Base-by-base conservation (phyloP, 352 stramenopile species). In the Globisporangium splendens region DNA sequence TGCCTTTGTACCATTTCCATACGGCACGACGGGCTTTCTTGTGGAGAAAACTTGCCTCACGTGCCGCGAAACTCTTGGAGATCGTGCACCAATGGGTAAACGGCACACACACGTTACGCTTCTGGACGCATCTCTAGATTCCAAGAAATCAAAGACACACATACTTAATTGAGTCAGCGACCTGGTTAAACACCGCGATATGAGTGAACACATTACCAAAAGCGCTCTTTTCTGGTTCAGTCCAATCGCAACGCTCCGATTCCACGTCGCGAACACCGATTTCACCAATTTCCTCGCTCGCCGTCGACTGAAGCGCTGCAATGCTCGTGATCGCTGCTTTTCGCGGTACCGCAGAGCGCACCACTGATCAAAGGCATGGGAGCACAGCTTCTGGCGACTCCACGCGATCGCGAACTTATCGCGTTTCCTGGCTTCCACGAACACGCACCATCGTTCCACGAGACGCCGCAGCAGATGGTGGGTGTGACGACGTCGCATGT, bases 371-470 rank as follows among this genome's bases (percentile, higher is more conserved):
- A 58, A 50, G 17, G 12, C 24, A 3, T 39, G 41, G 3, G 52
- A 21, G 15, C 52, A 58, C 17, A 13, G 15, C 4, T 58, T 24
- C 15, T 61, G 54, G 3, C 20, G 31, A 15, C 35, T 38, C 54
- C 54, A 61, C 33, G 17, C 14, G 10, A 22, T 20, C n/a, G 54
- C 31, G 18, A 61, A 61, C 4, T 7, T 12, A 5, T 12, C 14
- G 14, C 54, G 54, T 15, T 61, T 61, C 44, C 38, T 42, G 12
- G 8, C 18, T 18, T 61, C 54, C n/a, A 61, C 31, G 21, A 15
- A 61, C 35, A 33, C 54, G 12, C 54, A 52, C 54, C 54, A 61
- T 6, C 21, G 15, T 11, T 31, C 21, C 13, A 61, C 17, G 28
- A 43, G 53, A 18, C 10, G 41, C 7, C 5, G 21, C 41, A 42